These are phyloP conservation scores for Litsea cubeba DNA, from an alignment of 164 flowering plant genomes.

Conservation along the genomic window DNA sequence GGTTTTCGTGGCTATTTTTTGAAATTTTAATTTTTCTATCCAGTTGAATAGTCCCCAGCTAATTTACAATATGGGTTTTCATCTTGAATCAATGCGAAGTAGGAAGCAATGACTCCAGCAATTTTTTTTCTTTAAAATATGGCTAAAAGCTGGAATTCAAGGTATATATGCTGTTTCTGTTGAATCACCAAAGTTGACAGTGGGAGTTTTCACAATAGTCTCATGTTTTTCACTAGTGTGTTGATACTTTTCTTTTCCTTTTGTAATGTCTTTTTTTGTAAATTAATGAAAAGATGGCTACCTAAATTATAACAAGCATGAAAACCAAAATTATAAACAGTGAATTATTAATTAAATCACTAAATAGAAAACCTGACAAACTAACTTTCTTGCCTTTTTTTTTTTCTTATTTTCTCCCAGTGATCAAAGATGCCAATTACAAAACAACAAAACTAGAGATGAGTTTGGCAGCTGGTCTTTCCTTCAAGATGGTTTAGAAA, in stretches of 20 bases:
- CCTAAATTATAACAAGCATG: no score
- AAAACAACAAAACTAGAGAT: conserved; percentile 37
- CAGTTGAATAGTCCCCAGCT: not conserved
- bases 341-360: not conserved
- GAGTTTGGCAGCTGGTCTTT: conserved; percentile 30
- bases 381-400: no score
- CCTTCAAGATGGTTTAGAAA: conserved; percentile 30
- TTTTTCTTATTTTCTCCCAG: conserved; percentile 16
- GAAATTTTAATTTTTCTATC: not conserved
- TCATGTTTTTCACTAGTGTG: not conserved
- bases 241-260: no score
- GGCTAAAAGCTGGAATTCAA: no score
- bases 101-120: no score
- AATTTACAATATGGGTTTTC: not conserved
- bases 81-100: no score
- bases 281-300: no score
- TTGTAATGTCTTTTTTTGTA: no score
- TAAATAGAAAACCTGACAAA: not conserved
- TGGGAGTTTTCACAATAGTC: not conserved
- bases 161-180: not conserved
- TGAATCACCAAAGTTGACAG: not conserved
- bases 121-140: no score
- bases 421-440: conserved; percentile 32
- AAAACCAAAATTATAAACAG: no score
- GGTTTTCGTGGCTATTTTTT: no score